phyloP scores from a whole-genome alignment of 78 protist species.

The Planoprotostelium fungivorum region DNA sequence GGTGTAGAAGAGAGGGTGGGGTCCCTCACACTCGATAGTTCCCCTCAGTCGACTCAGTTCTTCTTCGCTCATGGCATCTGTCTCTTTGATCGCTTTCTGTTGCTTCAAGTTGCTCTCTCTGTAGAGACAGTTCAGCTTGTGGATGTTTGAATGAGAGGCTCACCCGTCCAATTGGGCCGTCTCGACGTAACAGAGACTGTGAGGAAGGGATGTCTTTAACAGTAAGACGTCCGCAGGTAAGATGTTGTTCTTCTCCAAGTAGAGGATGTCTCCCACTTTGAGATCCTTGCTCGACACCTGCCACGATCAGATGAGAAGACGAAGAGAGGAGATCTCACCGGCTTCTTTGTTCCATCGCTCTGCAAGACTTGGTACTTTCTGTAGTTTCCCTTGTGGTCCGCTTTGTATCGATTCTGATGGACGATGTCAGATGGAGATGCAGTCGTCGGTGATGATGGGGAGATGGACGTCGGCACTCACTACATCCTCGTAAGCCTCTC shows the following conservation, averaged over 20 bases:
- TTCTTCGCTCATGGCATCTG: background rate
- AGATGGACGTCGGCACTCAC: too few relatives aligned
- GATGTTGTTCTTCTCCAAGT: constrained; percentile 3
- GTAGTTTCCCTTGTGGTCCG: constrained; percentile 6
- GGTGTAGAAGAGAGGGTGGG: constrained; percentile 12
- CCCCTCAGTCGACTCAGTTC: background rate
- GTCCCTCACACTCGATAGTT: constrained; percentile 10
- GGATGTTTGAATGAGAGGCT: background rate
- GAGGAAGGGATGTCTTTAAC: background rate
- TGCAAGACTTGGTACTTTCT: background rate
- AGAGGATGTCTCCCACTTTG: constrained; percentile 37
- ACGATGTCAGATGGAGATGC: too few relatives aligned
- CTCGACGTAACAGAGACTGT: constrained; percentile 48
- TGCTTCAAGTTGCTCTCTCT: constrained; percentile 16
- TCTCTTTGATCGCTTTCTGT: constrained; percentile 11
- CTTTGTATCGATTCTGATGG: constrained; percentile 16
- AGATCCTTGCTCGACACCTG: constrained; percentile 5
- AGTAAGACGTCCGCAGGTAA: constrained; percentile 49
- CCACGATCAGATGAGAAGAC: too few relatives aligned
- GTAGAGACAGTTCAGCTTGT: background rate
- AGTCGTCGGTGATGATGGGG: too few relatives aligned
- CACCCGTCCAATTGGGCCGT: constrained; percentile 35
- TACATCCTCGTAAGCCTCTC: constrained; percentile 65
- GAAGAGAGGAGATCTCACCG: too few relatives aligned
- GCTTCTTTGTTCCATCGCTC: too few relatives aligned